These are phyloP conservation scores for Cystofilobasidium macerans DNA, from an alignment of 768 basidiomycete species.

Conservation along the genomic window DNA sequence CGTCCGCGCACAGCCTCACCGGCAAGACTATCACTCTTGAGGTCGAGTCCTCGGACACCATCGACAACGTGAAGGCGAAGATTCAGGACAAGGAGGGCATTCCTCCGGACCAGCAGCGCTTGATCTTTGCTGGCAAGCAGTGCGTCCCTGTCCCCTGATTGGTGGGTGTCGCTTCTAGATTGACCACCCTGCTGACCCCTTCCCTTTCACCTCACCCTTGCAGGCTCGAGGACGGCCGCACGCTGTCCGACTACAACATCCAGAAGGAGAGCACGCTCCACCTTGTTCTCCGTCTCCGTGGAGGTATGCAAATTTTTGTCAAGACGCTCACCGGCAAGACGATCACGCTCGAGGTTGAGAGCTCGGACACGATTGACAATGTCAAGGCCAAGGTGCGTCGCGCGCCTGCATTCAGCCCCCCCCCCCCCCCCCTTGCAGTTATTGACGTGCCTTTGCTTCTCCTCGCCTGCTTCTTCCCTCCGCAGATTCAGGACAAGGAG, in stretches of 20 bases:
- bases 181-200: neutral
- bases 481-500: constrained; percentile 39
- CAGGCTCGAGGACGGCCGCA: constrained; percentile 82
- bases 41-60: constrained; percentile 45
- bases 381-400: constrained; percentile 39
- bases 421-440: no score
- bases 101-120: constrained; percentile 74
- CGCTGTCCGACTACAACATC: constrained; percentile 77
- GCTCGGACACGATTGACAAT: constrained; percentile 44
- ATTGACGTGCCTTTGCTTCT: no score
- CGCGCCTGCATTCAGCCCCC: no score
- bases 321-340: constrained; percentile 39
- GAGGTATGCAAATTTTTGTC: constrained; percentile 76
- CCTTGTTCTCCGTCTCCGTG: constrained; percentile 67
- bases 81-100: constrained; percentile 46
- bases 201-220: constrained; percentile 34
- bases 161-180: neutral
- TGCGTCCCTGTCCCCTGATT: constrained; percentile 40
- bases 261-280: constrained; percentile 50
- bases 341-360: constrained; percentile 42
- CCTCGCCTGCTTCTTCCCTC: neutral
- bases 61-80: constrained; percentile 44
- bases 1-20: constrained; percentile 43
- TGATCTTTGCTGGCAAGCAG: constrained; percentile 89
- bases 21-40: constrained; percentile 41